phyloP scores from a whole-genome alignment of 306 rosid genomes.

The Trifolium repens region DNA sequence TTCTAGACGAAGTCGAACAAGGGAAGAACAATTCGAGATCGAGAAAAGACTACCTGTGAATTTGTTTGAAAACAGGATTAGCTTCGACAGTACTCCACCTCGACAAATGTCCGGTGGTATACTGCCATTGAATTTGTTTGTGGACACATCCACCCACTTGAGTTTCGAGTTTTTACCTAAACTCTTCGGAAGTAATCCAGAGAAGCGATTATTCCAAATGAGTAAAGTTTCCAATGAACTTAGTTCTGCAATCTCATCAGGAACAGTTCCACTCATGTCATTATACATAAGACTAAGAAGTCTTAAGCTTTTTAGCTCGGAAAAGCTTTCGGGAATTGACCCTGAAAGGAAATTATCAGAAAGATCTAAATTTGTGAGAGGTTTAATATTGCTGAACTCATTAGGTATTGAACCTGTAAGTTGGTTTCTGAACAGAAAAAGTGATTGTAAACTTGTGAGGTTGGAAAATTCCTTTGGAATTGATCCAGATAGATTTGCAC shows the following conservation, averaged over 20 bases:
- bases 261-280: conserved; percentile 78
- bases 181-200: conserved; percentile 70
- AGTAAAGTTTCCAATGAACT: conserved; percentile 86
- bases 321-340: conserved; percentile 74
- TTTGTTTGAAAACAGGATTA: conserved; percentile 84
- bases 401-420: conserved; percentile 71
- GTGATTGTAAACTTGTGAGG: conserved; percentile 70
- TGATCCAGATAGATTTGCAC: conserved; percentile 77
- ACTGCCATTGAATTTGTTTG: conserved; percentile 69
- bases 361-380: conserved; percentile 74
- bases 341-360: conserved; percentile 86
- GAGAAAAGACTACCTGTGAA: conserved; percentile 69
- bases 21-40: conserved; percentile 78
- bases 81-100: conserved; percentile 59
- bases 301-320: conserved; percentile 67
- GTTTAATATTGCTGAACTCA: conserved; percentile 58
- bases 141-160: conserved; percentile 85
- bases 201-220: conserved; percentile 78
- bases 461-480: conserved; percentile 74
- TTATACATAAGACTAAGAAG: conserved; percentile 85
- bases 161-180: conserved; percentile 80
- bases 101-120: conserved; percentile 76
- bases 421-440: conserved; percentile 82
- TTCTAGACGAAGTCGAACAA: conserved; percentile 89
- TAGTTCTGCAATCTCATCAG: conserved; percentile 71